Evolutionary conservation across 345 rosid species (phyloP).

Genomic region (Fremontodendron californicum): DNA sequence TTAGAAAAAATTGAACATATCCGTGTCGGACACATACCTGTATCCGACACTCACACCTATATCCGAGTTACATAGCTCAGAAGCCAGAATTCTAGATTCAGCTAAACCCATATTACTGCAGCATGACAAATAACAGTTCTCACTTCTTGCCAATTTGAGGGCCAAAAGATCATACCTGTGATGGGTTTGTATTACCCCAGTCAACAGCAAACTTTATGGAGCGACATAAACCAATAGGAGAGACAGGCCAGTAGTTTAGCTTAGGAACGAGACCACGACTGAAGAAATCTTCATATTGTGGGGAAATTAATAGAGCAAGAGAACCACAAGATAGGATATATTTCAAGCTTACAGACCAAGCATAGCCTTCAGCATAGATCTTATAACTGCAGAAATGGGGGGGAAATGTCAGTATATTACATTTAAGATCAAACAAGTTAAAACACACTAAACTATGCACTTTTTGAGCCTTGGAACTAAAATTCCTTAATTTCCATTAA

Average conservation of each 20-base stretch:
- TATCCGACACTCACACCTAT: too few relatives aligned
- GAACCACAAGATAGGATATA: slow-evolving; percentile 88
- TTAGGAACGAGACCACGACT: slow-evolving; percentile 71
- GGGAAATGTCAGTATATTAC: slow-evolving; percentile 8
- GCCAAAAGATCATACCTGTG: slow-evolving; percentile 39
- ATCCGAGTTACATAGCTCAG: too few relatives aligned
- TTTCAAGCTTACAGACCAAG: slow-evolving; percentile 97
- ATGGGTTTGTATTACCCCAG: slow-evolving; percentile 75
- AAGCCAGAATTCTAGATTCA: neutral
- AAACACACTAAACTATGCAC: neutral
- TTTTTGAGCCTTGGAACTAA: neutral
- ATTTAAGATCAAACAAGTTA: neutral
- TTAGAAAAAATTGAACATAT: too few relatives aligned
- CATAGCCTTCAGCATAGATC: slow-evolving; percentile 94
- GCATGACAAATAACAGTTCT: neutral
- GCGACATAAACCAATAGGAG: slow-evolving; percentile 51
- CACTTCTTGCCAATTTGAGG: neutral
- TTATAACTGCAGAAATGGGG: slow-evolving; percentile 53
- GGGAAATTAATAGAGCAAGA: slow-evolving; percentile 66
- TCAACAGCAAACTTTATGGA: slow-evolving; percentile 76
- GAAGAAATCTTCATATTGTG: slow-evolving; percentile 86
- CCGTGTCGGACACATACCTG: too few relatives aligned
- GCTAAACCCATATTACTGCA: neutral
- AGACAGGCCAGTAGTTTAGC: slow-evolving; percentile 80
- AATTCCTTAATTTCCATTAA: neutral